Conservation (phyloP, 345 rosid species). For the Camelina sativa region DNA sequence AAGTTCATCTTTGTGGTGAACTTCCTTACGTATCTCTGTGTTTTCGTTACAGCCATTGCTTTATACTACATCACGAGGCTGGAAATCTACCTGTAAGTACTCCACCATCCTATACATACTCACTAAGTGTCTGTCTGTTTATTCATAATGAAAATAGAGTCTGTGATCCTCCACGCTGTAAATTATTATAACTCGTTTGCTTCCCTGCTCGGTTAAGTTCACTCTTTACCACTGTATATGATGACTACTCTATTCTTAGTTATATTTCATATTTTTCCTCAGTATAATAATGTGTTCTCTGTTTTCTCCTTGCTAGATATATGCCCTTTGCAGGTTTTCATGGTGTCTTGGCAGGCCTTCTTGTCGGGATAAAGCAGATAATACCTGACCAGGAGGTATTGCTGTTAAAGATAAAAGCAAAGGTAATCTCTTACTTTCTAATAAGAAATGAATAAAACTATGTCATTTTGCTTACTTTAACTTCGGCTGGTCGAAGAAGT, state of each 20-base stretch:
- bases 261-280: neutral
- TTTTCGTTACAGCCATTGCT: conserved; percentile 82
- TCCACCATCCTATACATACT: conserved; percentile 19
- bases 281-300: conserved; percentile 19
- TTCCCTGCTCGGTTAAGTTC: neutral
- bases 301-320: conserved; percentile 58
- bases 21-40: conserved; percentile 78
- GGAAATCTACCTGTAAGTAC: conserved; percentile 89
- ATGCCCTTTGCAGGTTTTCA: conserved; percentile 96
- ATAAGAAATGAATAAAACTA: neutral
- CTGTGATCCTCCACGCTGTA: neutral
- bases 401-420: conserved; percentile 77
- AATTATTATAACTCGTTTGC: conserved; percentile 3
- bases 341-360: conserved; percentile 84
- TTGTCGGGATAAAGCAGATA: conserved; percentile 96
- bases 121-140: conserved; percentile 20
- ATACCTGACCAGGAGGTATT: conserved; percentile 91
- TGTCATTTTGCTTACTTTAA: conserved; percentile 16
- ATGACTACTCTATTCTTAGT: neutral
- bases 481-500: conserved; percentile 8
- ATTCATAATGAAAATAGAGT: neutral
- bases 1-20: conserved; percentile 88
- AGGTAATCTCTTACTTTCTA: conserved; percentile 52
- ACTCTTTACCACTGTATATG: conserved; percentile 6
- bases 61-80: conserved; percentile 77